Conservation (phyloP, 2,329 filamentous ascomycete species). For the Graphilbum sp. region DNA sequence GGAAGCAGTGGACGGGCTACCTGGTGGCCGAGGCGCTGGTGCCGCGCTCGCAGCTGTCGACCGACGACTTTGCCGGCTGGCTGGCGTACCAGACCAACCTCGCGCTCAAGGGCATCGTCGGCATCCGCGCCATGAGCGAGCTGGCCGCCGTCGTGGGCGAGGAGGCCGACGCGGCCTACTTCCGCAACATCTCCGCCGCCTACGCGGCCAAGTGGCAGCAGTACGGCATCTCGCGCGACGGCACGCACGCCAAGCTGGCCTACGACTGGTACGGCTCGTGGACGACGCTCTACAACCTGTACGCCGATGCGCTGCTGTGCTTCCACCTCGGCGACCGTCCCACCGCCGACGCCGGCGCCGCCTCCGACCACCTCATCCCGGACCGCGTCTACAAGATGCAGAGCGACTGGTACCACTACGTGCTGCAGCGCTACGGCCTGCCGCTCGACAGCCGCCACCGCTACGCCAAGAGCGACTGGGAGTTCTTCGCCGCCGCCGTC, state of each 20-base stretch:
- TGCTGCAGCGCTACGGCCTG: conserved; percentile 67
- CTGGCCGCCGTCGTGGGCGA: conserved; percentile 44
- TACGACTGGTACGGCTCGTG: conserved; percentile 66
- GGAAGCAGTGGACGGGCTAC: conserved; percentile 62
- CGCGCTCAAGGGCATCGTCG: conserved; percentile 61
- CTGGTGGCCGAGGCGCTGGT: conserved; percentile 53
- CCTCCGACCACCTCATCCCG: conserved; percentile 43
- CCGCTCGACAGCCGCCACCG: conserved; percentile 69
- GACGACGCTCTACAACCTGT: conserved; percentile 63
- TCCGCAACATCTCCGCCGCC: conserved; percentile 42
- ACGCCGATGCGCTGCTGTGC: conserved; percentile 37
- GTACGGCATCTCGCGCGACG: conserved; percentile 49
- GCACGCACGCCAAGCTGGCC: conserved; percentile 53
- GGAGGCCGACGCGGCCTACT: conserved; percentile 40
- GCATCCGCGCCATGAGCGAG: conserved; percentile 62
- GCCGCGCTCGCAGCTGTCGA: conserved; percentile 57
- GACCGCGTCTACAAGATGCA: conserved; percentile 62
- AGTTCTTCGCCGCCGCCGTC: conserved; percentile 75
- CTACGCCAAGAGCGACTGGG: conserved; percentile 84
- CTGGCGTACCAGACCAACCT: conserved; percentile 60
- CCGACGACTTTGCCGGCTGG: conserved; percentile 66
- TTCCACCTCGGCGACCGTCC: conserved; percentile 17
- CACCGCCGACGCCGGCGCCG: background rate
- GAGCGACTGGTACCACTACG: conserved; percentile 63
- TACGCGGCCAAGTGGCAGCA: conserved; percentile 59